Evolutionary conservation across 2,329 filamentous ascomycete species (phyloP).

Genomic region (Cercospora zeae-maydis): DNA sequence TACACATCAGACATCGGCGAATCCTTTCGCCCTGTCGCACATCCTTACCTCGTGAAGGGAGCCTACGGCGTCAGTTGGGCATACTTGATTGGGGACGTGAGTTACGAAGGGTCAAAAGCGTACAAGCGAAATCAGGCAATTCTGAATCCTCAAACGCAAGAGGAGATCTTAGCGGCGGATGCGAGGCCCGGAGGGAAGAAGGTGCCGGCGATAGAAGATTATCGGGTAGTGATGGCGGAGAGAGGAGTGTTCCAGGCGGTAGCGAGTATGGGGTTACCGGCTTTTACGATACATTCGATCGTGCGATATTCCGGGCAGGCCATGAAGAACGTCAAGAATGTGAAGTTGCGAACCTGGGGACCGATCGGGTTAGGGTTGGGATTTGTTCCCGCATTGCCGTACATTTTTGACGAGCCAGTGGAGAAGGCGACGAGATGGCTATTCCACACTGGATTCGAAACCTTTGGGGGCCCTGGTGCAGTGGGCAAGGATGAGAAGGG

Average conservation of each 20-base stretch:
- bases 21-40: slow-evolving; percentile 88
- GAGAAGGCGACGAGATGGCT: slow-evolving; percentile 86
- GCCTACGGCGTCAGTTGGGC: slow-evolving; percentile 92
- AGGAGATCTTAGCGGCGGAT: slow-evolving; percentile 35
- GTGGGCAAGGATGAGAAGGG: slow-evolving; percentile 45
- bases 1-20: slow-evolving; percentile 96
- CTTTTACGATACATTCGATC: slow-evolving; percentile 89
- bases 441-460: slow-evolving; percentile 77
- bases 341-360: slow-evolving; percentile 72
- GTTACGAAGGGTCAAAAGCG: slow-evolving; percentile 91
- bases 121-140: slow-evolving; percentile 80
- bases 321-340: slow-evolving; percentile 78
- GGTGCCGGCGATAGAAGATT: slow-evolving; percentile 79
- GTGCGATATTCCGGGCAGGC: slow-evolving; percentile 83
- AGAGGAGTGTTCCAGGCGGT: slow-evolving; percentile 84
- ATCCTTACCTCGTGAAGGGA: slow-evolving; percentile 72
- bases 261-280: slow-evolving; percentile 89
- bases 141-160: slow-evolving; percentile 60
- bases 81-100: slow-evolving; percentile 86
- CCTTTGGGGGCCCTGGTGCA: slow-evolving; percentile 63
- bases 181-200: slow-evolving; percentile 14
- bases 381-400: slow-evolving; percentile 75
- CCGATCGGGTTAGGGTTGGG: slow-evolving; percentile 74
- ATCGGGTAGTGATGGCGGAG: slow-evolving; percentile 84
- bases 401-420: slow-evolving; percentile 85